Base-by-base conservation (phyloP, 495 filamentous ascomycete species). In the Trichocladium antarcticum region DNA sequence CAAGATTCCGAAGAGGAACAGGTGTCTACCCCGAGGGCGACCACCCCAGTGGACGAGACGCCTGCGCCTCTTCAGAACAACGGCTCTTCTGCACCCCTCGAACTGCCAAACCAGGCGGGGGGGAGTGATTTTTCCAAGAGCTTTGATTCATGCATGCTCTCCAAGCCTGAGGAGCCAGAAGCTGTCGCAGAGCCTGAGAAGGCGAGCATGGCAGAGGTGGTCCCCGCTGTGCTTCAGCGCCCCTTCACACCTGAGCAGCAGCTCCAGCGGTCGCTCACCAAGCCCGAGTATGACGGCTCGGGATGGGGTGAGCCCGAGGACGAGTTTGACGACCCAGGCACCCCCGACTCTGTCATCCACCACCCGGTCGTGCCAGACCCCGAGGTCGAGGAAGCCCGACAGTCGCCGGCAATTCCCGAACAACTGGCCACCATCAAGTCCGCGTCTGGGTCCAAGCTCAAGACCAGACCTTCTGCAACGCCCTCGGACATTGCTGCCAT, bases 301-400 rank as follows among this genome's bases (percentile, higher is more conserved):
- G 74, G 74, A 5, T 79, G 75, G 68, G 70, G 74, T 28, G 75
- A 71, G 24, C 62, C 69, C 20, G 62, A 73, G 6, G 74, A 74
- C 5, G 74, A 74, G 28, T 71, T 75, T 21, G 64, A 70, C 4
- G 81, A 85, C 43, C 83, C 85, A 2, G 81, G 84, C 31, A 95
- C 90, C 3, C 87, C 88, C 9, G 87, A 92, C 24, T 96, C 92
- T n/a, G 89, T 96, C 21, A 93, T 96, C 53, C 84, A 87, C 48
- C 86, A 86, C 54, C 78, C 86, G 16, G 57, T 32, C 31, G 12
- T 79, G 14, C 65, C 70, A 6, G 71, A 75, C 40, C 68, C 69
- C 27, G 69, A 74, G 1, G 56, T 71, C 21, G 65, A 71, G 16
- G 51, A 44, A 31, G 70, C 68, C 8, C 62, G 69, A 4, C 73